Base-by-base conservation (phyloP, 2,329 filamentous ascomycete genomes). In the Lizonia empirigonia region DNA sequence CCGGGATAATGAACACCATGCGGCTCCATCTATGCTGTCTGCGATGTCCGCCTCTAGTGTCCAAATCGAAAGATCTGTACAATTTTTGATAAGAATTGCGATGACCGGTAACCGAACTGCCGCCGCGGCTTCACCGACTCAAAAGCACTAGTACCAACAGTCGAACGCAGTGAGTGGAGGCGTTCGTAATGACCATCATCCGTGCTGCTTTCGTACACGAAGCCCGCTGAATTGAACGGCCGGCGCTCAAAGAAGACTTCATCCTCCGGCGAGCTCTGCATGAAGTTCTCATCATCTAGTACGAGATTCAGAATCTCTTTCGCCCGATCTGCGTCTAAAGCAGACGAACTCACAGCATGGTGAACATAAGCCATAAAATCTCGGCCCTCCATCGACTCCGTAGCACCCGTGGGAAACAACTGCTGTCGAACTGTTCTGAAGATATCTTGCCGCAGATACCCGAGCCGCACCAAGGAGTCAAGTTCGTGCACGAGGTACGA, bases 401-500 rank as follows among this genome's bases (percentile, higher is more conserved):
- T 41, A 1, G 4, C 26, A 9, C 6, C n/a, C 2, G 23, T 45
- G 7, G 41, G 41, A 18, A 40, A 51, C 6, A 51, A 9, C 19
- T 51, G 48, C 15, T 18, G 22, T 6, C 36, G 48, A 4, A 45
- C 10, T 1, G 33, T 29, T 3, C 10, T n/a, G 13, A 45, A 41
- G 10, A 45, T 5, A 7, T 41, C n/a, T 3, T 36, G n/a, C 16
- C 7, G 40, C 36, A 45, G 20, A 3, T 34, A 20, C 1, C 19
- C 48, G n/a, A 10, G 34, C 16, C 13, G 30, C 24, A 26, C 13
- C 30, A 41, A 15, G 26, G 16, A 32, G 30, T 37, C 26, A 13
- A 46, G 36, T 19, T 51, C 36, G 8, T 15, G 41, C 23, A 51
- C 9, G 7, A 41, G 41, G 19, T 41, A n/a, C 7, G 32, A 40